phyloP scores from a whole-genome alignment of 1,284 basidiomycete genomes.

The Microbotryomycetes sp. region DNA sequence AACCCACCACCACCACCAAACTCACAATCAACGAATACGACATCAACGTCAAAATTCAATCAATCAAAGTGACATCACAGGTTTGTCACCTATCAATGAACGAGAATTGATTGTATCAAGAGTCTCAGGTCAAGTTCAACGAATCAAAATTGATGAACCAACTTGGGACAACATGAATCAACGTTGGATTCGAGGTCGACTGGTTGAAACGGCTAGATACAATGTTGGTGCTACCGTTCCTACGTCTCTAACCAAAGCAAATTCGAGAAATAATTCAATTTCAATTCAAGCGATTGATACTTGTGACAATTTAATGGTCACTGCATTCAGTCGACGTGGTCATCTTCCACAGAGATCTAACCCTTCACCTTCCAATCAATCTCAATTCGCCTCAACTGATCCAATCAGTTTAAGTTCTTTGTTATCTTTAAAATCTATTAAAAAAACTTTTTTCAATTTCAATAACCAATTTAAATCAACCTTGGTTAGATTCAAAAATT shows the following conservation, averaged over 20 bases:
- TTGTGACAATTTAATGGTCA: background rate
- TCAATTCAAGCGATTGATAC: slow-evolving; percentile 15
- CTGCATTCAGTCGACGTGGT: slow-evolving; percentile 3
- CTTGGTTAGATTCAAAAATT: too few relatives aligned
- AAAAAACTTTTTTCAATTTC: slow-evolving; percentile 14
- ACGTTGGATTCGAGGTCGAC: background rate
- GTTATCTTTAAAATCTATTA: slow-evolving; percentile 6
- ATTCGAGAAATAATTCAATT: too few relatives aligned
- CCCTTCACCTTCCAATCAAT: background rate
- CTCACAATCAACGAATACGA: background rate
- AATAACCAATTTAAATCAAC: background rate
- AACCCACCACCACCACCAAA: background rate
- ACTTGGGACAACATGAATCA: background rate
- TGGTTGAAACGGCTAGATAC: background rate
- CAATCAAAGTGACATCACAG: background rate
- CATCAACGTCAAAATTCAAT: background rate
- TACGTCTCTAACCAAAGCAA: background rate
- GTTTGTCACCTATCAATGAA: background rate
- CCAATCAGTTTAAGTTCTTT: background rate
- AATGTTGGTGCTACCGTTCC: background rate
- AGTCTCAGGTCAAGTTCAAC: background rate
- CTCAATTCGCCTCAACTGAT: background rate
- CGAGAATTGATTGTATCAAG: background rate
- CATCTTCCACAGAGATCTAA: background rate
- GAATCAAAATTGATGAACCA: background rate